phyloP scores from a whole-genome alignment of 2,329 filamentous ascomycete genomes.

The Paecilomyces sp. region DNA sequence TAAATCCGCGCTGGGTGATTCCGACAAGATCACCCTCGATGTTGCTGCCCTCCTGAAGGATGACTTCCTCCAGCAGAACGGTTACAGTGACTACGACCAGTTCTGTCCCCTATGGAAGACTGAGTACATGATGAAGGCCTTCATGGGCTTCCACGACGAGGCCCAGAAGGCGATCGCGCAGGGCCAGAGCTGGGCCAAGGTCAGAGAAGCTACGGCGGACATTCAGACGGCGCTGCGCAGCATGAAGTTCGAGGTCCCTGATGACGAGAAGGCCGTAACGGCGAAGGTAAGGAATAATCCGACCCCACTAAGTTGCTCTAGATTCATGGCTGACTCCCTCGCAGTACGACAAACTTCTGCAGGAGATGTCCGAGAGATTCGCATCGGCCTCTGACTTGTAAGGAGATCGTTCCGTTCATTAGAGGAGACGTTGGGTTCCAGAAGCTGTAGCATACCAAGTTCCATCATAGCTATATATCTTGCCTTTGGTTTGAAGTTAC shows the following conservation, averaged over 20 bases:
- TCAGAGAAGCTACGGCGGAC: slow-evolving; percentile 81
- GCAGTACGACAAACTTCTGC: slow-evolving; percentile 85
- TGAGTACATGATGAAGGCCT: slow-evolving; percentile 99
- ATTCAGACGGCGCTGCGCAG: slow-evolving; percentile 77
- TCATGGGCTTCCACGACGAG: slow-evolving; percentile 97
- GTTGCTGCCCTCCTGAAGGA: slow-evolving; percentile 90
- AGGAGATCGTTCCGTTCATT: slow-evolving; percentile 4
- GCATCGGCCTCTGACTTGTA: slow-evolving; percentile 94
- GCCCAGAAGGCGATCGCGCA: slow-evolving; percentile 90
- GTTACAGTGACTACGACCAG: slow-evolving; percentile 97
- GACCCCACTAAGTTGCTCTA: not conserved
- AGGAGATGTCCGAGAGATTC: slow-evolving; percentile 95
- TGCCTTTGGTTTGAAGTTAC: not conserved
- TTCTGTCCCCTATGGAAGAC: slow-evolving; percentile 99
- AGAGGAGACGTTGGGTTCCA: not conserved
- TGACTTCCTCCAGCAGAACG: slow-evolving; percentile 98
- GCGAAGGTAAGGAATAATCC: slow-evolving; percentile 62
- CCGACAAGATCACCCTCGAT: slow-evolving; percentile 97
- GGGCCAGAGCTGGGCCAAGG: slow-evolving; percentile 86
- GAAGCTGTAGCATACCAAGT: slow-evolving; percentile 5
- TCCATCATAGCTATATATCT: not conserved
- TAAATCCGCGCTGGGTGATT: slow-evolving; percentile 91
- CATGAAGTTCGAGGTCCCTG: slow-evolving; percentile 95
- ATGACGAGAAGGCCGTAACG: slow-evolving; percentile 68
- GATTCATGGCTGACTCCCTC: slow-evolving; percentile 32